Percentiles rank a stretch among this genome's conserved stretches.
phyloP scores from a whole-genome alignment of 169 alveolate genomes.

The Eimeria acervulina region DNA sequence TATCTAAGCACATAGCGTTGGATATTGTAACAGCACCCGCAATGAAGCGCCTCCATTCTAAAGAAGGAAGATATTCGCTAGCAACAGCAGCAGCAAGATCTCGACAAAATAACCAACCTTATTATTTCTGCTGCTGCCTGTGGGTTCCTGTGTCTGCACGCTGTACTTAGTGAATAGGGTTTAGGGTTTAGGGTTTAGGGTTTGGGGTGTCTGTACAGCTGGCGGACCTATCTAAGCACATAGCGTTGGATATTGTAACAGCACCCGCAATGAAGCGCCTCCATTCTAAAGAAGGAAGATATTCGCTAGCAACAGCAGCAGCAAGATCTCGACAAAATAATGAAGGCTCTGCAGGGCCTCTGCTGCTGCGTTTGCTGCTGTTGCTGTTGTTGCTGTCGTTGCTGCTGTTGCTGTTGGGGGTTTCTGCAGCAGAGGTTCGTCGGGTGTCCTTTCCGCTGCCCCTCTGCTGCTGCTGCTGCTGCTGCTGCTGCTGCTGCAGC shows the following conservation, averaged over 20 bases:
- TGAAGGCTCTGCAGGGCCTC: not conserved
- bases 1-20: constrained; percentile 61
- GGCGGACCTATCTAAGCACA: constrained; percentile 69
- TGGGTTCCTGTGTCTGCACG: too few relatives aligned
- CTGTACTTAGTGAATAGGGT: too few relatives aligned
- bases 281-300: constrained; percentile 11
- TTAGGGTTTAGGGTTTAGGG: constrained; percentile 34
- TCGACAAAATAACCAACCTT: not conserved
- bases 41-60: constrained; percentile 9
- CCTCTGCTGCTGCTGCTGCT: constrained; percentile 18
- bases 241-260: constrained; percentile 41
- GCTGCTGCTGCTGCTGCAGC: constrained; percentile 51
- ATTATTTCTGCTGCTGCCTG: too few relatives aligned
- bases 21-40: constrained; percentile 58
- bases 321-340: constrained; percentile 4
- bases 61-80: constrained; percentile 30
- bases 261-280: constrained; percentile 44
- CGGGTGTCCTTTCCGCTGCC: not conserved
- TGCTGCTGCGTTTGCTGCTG: constrained; percentile 44
- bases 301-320: constrained; percentile 59
- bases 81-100: constrained; percentile 57
- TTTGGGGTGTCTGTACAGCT: constrained; percentile 1
- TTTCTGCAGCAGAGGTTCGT: not conserved
- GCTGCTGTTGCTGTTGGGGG: constrained; percentile 23
- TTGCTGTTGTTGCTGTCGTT: constrained; percentile 29